Evolutionary conservation across 2,329 filamentous ascomycete species (phyloP).

Genomic region (Meredithiella fracta): DNA sequence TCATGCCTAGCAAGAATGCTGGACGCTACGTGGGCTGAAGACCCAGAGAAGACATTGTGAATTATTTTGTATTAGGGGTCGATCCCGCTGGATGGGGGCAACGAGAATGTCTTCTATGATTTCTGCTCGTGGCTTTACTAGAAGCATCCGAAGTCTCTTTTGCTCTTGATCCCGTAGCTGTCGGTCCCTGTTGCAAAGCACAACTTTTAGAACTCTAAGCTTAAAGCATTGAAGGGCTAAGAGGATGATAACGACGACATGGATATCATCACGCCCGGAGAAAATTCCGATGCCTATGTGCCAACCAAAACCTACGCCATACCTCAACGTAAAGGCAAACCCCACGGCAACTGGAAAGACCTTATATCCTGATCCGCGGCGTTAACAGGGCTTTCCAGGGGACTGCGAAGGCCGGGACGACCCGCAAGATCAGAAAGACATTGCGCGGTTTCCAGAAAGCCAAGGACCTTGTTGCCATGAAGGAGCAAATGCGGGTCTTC

Average conservation of each 20-base stretch:
- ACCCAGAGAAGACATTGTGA: too few relatives aligned
- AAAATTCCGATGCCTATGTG: constrained; percentile 37
- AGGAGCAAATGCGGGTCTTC: not conserved
- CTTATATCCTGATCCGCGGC: constrained; percentile 36
- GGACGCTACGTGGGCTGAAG: too few relatives aligned
- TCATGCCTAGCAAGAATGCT: too few relatives aligned
- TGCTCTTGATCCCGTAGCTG: constrained; percentile 38
- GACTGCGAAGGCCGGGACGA: not conserved
- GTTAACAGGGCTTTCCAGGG: constrained; percentile 23
- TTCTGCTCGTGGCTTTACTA: constrained; percentile 39
- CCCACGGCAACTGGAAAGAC: constrained; percentile 49
- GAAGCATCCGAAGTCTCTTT: constrained; percentile 36
- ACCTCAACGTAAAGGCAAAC: constrained; percentile 20
- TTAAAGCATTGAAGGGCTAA: too few relatives aligned
- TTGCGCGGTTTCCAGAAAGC: not conserved
- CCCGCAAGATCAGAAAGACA: too few relatives aligned
- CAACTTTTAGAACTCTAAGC: too few relatives aligned
- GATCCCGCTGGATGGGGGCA: constrained; percentile 29
- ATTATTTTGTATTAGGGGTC: too few relatives aligned
- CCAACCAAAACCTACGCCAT: constrained; percentile 17
- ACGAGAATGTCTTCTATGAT: constrained; percentile 36
- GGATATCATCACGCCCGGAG: too few relatives aligned
- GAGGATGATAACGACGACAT: too few relatives aligned
- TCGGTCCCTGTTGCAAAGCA: constrained; percentile 23
- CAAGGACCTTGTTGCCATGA: not conserved